These are phyloP conservation scores for Penicillium coffeae DNA, from an alignment of 495 filamentous ascomycete species.

Conservation along the genomic window DNA sequence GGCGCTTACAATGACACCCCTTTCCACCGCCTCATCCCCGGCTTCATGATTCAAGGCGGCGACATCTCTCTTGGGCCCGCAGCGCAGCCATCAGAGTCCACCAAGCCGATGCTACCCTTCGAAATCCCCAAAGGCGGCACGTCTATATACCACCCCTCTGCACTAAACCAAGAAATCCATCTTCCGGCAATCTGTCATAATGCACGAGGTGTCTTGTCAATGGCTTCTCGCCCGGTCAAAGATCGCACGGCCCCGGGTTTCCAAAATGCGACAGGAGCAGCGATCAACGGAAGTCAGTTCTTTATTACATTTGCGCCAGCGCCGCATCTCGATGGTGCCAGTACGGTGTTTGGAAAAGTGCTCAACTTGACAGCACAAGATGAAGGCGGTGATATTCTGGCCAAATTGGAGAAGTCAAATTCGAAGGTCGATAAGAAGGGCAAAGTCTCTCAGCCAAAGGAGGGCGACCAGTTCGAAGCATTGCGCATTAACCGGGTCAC, in stretches of 20 bases:
- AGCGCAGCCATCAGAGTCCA: slow-evolving; percentile 35
- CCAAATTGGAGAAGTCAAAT: slow-evolving; percentile 70
- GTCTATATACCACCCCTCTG: slow-evolving; percentile 73
- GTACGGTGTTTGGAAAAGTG: slow-evolving; percentile 89
- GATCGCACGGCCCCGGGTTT: slow-evolving; percentile 46
- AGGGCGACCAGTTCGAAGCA: slow-evolving; percentile 44
- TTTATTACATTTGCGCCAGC: slow-evolving; percentile 84
- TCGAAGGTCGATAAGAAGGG: slow-evolving; percentile 86
- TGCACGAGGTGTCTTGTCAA: slow-evolving; percentile 77
- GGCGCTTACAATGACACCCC: slow-evolving; percentile 80
- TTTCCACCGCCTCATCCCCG: slow-evolving; percentile 87
- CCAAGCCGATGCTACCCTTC: slow-evolving; percentile 40
- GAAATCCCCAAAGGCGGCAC: slow-evolving; percentile 69
- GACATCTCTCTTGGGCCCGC: slow-evolving; percentile 62
- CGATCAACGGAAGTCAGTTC: slow-evolving; percentile 92
- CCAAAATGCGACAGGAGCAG: slow-evolving; percentile 50
- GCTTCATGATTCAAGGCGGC: slow-evolving; percentile 91
- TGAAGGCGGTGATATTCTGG: slow-evolving; percentile 46
- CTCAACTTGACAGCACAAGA: slow-evolving; percentile 44
- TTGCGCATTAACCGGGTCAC: slow-evolving; percentile 70
- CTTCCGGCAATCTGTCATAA: slow-evolving; percentile 76
- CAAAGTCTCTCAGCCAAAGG: slow-evolving; percentile 59
- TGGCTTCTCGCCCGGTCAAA: slow-evolving; percentile 80
- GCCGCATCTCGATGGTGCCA: slow-evolving; percentile 89
- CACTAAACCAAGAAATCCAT: slow-evolving; percentile 90